Base-by-base conservation (phyloP, 2,329 filamentous ascomycete species). In the Stagonosporopsis chrysanthemi region DNA sequence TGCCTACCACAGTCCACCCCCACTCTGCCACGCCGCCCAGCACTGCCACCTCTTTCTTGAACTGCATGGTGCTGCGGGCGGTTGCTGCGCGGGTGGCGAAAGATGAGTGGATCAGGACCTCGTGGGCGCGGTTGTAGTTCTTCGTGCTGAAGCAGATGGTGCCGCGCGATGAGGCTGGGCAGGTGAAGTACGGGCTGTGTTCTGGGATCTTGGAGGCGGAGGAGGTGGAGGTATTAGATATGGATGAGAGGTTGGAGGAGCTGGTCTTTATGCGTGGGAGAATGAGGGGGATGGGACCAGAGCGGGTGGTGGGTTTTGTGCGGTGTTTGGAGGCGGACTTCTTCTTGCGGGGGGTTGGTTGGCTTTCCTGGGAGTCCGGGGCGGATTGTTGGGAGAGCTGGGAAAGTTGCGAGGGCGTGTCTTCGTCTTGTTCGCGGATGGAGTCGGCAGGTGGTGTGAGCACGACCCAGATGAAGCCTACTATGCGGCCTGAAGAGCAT, bases 401-500 rank as follows among this genome's bases (percentile, higher is more conserved):
- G 17, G 63, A 64, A 9, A 62, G 56, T 40, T 73, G 72, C 2
- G 73, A 74, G 22, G 63, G 54, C 19, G 63, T 55, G n/a, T 63
- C 61, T 26, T 69, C 69, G 7, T 71, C 69, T 56, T 75, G 70
- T 44, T 74, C 72, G 2, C 65, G 64, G 45, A 75, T 72, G 2
- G 69, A 67, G 15, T 66, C 61, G 6, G 79, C 75, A 0, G 86
- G 83, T 31, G 92, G 89, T 63, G 82, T 84, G 43, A 97, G 90
- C 0, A 97, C 88, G 24, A 97, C 80, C 94, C 96, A 99, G 24
- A 98, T 83, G 66, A 99, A 99, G 0, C 96, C 96, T 0, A 97
- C 96, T 70, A 97, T 83, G 17, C 93, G 84, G 0, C 95, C 96
- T 31, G 92, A 91, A 0, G 93, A 97, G 71, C 95, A 99, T 72